phyloP scores from a whole-genome alignment of 495 filamentous ascomycete species.

The Rusavskia elegans region DNA sequence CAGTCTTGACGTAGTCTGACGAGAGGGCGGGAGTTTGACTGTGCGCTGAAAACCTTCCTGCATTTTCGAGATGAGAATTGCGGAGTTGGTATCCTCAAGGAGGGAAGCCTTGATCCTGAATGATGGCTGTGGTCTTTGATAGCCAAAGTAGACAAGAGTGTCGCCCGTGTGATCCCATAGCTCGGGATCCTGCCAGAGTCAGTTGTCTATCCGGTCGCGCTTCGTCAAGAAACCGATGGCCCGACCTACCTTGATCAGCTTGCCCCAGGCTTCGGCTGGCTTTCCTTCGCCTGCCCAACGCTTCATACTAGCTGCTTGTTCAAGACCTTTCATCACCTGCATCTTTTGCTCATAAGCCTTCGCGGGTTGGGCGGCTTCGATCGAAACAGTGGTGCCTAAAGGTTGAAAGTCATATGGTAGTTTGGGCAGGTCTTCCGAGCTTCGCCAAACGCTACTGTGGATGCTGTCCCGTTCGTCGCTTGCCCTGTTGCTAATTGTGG shows the following conservation, averaged over 20 bases:
- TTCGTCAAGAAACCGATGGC: background rate
- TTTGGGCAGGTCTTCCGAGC: background rate
- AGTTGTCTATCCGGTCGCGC: background rate
- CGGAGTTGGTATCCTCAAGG: slow-evolving; percentile 22
- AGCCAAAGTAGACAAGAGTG: slow-evolving; percentile 40
- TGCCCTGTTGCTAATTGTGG: background rate
- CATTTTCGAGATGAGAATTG: slow-evolving; percentile 21
- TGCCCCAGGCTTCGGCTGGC: slow-evolving; percentile 9
- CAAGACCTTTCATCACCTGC: slow-evolving; percentile 8
- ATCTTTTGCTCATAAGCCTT: background rate
- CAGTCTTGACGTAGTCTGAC: background rate
- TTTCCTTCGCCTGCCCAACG: slow-evolving; percentile 8
- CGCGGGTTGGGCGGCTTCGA: slow-evolving; percentile 4
- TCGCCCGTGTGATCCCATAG: slow-evolving; percentile 48
- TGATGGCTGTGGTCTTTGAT: slow-evolving; percentile 29
- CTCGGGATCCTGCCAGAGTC: slow-evolving; percentile 32
- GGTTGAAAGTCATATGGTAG: background rate
- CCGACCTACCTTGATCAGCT: slow-evolving; percentile 6
- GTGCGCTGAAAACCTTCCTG: slow-evolving; percentile 13
- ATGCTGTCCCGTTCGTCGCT: background rate
- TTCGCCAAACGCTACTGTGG: background rate
- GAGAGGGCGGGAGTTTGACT: background rate
- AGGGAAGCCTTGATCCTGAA: slow-evolving; percentile 40
- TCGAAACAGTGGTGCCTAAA: slow-evolving; percentile 1
- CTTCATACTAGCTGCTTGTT: slow-evolving; percentile 11